Conservation (phyloP, 2,329 filamentous ascomycete genomes). For the Hypomyces perniciosus region DNA sequence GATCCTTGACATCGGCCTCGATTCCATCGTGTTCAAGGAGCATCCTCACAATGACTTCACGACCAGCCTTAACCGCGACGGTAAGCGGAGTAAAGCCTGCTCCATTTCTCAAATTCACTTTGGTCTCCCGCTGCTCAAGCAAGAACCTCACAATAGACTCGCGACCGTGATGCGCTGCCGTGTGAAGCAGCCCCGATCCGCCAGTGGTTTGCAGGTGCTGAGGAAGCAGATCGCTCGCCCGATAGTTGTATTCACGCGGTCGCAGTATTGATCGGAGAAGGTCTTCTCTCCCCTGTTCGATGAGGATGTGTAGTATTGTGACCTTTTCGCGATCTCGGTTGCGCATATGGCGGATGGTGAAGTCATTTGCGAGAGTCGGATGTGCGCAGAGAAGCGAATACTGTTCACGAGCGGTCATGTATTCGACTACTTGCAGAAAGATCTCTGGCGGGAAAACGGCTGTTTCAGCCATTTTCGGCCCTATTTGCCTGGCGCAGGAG, state of each 20-base stretch:
- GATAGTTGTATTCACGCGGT: too few relatives aligned
- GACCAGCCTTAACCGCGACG: neutral
- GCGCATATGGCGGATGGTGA: neutral
- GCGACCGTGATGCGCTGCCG: neutral
- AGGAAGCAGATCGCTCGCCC: too few relatives aligned
- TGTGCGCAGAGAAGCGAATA: neutral
- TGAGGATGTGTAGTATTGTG: too few relatives aligned
- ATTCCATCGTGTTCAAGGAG: neutral
- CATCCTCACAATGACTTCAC: neutral
- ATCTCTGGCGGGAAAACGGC: neutral
- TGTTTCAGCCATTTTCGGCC: too few relatives aligned
- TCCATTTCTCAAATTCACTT: neutral
- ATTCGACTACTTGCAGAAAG: neutral
- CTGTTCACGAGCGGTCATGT: neutral
- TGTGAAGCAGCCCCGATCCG: neutral
- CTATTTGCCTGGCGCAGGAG: too few relatives aligned
- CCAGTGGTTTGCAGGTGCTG: too few relatives aligned
- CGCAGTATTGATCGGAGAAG: too few relatives aligned
- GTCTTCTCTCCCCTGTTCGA: too few relatives aligned
- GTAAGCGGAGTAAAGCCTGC: neutral
- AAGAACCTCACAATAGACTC: neutral
- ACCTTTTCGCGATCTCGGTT: neutral
- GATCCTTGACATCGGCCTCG: slow-evolving; percentile 3
- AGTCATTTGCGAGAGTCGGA: neutral
- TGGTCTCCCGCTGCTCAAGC: neutral